Evolutionary conservation across 768 basidiomycete genomes (phyloP).

Genomic region (Trametes meyenii): DNA sequence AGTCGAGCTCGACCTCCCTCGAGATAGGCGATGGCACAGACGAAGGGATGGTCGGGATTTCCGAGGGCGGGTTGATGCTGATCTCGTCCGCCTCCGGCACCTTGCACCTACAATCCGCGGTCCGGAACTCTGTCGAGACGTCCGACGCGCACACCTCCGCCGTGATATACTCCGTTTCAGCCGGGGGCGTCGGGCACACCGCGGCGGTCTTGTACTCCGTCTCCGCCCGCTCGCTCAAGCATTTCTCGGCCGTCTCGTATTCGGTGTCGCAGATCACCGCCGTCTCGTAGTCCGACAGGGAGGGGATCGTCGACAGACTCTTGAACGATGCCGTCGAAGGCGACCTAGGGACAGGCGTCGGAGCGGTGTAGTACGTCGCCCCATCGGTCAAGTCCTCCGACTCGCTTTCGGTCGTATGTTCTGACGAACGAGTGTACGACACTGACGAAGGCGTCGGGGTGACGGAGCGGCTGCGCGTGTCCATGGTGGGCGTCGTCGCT

Average conservation of each 20-base stretch:
- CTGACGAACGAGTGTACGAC: conserved; percentile 21
- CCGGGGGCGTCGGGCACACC: conserved; percentile 38
- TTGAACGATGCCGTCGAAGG: conserved; percentile 47
- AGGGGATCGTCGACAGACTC: conserved; percentile 64
- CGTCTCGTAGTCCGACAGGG: conserved; percentile 45
- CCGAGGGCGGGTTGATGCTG: conserved; percentile 32
- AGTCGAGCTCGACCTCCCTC: conserved; percentile 14
- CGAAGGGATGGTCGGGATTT: conserved; percentile 36
- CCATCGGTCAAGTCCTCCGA: conserved; percentile 13
- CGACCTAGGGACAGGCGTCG: conserved; percentile 11
- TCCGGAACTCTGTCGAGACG: conserved; percentile 47
- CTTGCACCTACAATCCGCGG: conserved; percentile 45
- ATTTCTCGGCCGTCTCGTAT: conserved; percentile 38
- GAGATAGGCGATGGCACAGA: conserved; percentile 17
- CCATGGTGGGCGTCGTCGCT: conserved; percentile 11
- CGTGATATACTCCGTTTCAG: conserved; percentile 53
- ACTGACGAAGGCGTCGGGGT: conserved; percentile 26
- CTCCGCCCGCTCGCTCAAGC: conserved; percentile 41
- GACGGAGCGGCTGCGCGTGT: conserved; percentile 19
- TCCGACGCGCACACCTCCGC: conserved; percentile 50
- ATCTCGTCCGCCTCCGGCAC: conserved; percentile 23
- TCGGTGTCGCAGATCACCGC: conserved; percentile 42
- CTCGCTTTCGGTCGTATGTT: conserved; percentile 12
- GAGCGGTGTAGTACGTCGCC: conserved; percentile 17
- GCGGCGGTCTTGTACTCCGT: conserved; percentile 49